These are phyloP conservation scores for Globisporangium megalacanthum DNA, from an alignment of 352 stramenopile species.

Conservation along the genomic window DNA sequence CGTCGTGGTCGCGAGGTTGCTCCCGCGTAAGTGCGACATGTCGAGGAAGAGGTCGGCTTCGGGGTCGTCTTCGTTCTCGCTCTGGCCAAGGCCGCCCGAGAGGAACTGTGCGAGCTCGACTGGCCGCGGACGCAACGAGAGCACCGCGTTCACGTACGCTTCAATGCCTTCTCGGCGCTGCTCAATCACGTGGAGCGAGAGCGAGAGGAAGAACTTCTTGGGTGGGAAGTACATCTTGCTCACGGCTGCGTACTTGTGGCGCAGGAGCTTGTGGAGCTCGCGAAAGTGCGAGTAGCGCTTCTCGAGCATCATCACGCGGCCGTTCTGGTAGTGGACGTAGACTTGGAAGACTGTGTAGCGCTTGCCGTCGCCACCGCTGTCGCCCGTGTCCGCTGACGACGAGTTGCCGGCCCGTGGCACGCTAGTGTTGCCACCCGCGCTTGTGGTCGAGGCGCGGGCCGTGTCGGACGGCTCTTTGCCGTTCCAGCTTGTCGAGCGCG, in stretches of 20 bases:
- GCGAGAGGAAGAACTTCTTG: constrained; percentile 84
- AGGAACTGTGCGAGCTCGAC: constrained; percentile 70
- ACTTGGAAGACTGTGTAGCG: constrained; percentile 77
- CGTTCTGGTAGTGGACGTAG: constrained; percentile 70
- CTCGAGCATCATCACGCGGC: constrained; percentile 48
- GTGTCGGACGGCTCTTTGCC: constrained; percentile 33
- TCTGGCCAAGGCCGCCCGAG: constrained; percentile 25
- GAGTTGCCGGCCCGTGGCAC: constrained; percentile 1
- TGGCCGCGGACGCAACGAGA: constrained; percentile 62
- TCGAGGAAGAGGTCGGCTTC: constrained; percentile 48
- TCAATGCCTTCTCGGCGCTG: constrained; percentile 78
- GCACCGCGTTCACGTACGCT: constrained; percentile 76
- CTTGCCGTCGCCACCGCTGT: constrained; percentile 28
- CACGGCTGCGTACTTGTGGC: constrained; percentile 74
- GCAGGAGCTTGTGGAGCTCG: constrained; percentile 74
- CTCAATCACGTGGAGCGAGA: constrained; percentile 85
- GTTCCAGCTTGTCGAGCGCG: constrained; percentile 44
- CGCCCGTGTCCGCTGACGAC: constrained; percentile 11
- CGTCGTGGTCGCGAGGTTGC: constrained; percentile 4
- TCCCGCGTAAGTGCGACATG: constrained; percentile 13
- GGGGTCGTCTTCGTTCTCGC: constrained; percentile 59
- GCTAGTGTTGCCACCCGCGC: constrained; percentile 2
- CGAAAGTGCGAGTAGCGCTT: constrained; percentile 85
- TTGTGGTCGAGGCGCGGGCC: constrained; percentile 2
- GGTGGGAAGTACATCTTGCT: constrained; percentile 81